Evolutionary conservation across 495 filamentous ascomycete species (phyloP).

Genomic region (Schizothecium vesticola): DNA sequence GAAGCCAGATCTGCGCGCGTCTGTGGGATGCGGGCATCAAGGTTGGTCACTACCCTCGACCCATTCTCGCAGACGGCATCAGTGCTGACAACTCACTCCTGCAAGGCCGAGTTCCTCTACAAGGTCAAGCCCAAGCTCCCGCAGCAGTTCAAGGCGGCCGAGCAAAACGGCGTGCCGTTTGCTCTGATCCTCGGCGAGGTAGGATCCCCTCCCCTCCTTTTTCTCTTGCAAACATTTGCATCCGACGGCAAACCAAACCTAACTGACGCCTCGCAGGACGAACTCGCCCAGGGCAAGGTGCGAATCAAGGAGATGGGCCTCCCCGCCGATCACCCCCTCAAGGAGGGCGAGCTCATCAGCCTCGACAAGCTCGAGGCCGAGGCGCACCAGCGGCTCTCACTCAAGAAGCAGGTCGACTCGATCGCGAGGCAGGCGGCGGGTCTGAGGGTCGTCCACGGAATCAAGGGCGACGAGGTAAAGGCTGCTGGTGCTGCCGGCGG

Average conservation of each 20-base stretch:
- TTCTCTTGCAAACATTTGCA: neutral
- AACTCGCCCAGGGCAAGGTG: conserved; percentile 68
- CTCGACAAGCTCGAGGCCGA: conserved; percentile 55
- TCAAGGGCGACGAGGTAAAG: conserved; percentile 29
- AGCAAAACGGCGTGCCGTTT: conserved; percentile 58
- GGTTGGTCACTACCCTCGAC: neutral
- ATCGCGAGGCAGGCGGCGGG: conserved; percentile 33
- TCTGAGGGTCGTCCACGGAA: conserved; percentile 33
- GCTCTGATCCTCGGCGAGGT: conserved; percentile 72
- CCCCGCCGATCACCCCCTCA: conserved; percentile 41
- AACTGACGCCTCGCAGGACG: conserved; percentile 42
- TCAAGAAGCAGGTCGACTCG: conserved; percentile 36
- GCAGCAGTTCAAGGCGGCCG: conserved; percentile 76
- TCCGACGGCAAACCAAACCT: neutral
- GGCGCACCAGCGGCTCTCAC: conserved; percentile 39
- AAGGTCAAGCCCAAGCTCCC: conserved; percentile 77
- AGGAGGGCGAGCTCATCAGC: conserved; percentile 51
- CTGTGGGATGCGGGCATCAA: conserved; percentile 73
- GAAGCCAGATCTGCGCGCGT: conserved; percentile 9
- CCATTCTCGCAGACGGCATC: neutral
- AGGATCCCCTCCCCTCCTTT: neutral
- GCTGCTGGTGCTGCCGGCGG: neutral
- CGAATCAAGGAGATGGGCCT: conserved; percentile 56
- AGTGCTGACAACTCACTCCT: conserved; percentile 1
- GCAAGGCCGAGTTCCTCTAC: conserved; percentile 64